Conservation (phyloP, 2,329 filamentous ascomycete genomes). For the Bipolaris bicolor region DNA sequence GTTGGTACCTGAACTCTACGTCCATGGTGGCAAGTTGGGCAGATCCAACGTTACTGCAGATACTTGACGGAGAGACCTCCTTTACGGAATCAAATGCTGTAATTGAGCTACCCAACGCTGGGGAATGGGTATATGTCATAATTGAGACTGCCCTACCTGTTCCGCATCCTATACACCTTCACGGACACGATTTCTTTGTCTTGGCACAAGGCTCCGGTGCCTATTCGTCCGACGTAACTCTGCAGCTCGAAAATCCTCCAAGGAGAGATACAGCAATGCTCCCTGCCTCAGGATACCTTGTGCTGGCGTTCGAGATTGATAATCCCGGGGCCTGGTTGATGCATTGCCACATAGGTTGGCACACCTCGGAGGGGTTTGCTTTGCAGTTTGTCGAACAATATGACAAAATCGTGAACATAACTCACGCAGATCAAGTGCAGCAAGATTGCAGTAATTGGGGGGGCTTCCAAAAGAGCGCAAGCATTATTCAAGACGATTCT, state of each 20-base stretch:
- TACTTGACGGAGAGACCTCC: conserved; percentile 43
- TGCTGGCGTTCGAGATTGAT: conserved; percentile 45
- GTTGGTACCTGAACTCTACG: conserved; percentile 51
- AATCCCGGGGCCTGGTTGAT: conserved; percentile 48
- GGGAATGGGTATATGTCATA: conserved; percentile 51
- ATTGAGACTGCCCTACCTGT: conserved; percentile 47
- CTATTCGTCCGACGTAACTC: conserved; percentile 18
- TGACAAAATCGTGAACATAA: conserved; percentile 33
- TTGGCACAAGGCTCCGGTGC: conserved; percentile 37
- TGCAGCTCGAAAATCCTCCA: conserved; percentile 42
- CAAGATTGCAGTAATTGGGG: conserved; percentile 24
- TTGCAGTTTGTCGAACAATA: conserved; percentile 43
- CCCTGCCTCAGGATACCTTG: conserved; percentile 40
- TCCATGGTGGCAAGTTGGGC: conserved; percentile 49
- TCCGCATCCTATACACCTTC: conserved; percentile 41
- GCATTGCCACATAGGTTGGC: conserved; percentile 49
- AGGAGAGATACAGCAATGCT: conserved; percentile 43
- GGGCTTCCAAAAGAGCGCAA: conserved; percentile 5
- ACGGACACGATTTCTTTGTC: conserved; percentile 45
- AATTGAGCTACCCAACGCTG: conserved; percentile 27
- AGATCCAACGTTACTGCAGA: conserved; percentile 48
- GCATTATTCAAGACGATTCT: conserved; percentile 37
- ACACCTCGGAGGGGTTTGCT: conserved; percentile 43
- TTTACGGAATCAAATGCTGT: conserved; percentile 42
- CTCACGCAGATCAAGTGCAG: conserved; percentile 16